These are phyloP conservation scores for Chrysanthemum makinoi DNA, from an alignment of 129 eudicot genomes.

Conservation along the genomic window DNA sequence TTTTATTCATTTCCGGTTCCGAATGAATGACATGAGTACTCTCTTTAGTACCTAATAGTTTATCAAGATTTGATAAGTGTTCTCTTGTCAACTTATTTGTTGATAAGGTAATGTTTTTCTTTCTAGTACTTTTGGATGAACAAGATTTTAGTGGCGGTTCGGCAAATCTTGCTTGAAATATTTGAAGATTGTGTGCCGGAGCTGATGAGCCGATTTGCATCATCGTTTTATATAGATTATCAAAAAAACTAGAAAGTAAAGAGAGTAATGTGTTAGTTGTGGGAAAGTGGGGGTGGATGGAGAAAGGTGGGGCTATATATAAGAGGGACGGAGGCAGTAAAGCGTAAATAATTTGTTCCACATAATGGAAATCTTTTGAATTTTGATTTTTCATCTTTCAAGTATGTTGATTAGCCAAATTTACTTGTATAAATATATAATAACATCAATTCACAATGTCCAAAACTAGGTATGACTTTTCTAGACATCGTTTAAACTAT, in stretches of 20 bases:
- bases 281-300: conserved; percentile 25
- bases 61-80: conserved; percentile 67
- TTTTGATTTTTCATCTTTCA: background rate
- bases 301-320: conserved; percentile 23
- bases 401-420: conserved; percentile 2
- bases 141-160: conserved; percentile 39
- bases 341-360: background rate
- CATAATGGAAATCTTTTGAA: background rate
- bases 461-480: conserved; percentile 13
- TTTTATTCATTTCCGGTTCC: conserved; percentile 24
- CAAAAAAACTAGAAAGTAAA: background rate
- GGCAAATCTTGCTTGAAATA: conserved; percentile 48
- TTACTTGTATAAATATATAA: background rate
- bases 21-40: conserved; percentile 24
- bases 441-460: background rate
- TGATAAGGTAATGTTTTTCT: conserved; percentile 20
- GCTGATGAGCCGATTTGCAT: conserved; percentile 66
- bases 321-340: conserved; percentile 1
- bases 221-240: conserved; percentile 23
- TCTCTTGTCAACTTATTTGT: conserved; percentile 19
- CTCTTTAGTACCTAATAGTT: conserved; percentile 38
- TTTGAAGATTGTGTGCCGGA: conserved; percentile 50
- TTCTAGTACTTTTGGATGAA: conserved; percentile 16
- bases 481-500: conserved; percentile 5
- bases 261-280: conserved; percentile 15